Conservation (phyloP, 805 yeast genomes). For the Starmerella powellii region DNA sequence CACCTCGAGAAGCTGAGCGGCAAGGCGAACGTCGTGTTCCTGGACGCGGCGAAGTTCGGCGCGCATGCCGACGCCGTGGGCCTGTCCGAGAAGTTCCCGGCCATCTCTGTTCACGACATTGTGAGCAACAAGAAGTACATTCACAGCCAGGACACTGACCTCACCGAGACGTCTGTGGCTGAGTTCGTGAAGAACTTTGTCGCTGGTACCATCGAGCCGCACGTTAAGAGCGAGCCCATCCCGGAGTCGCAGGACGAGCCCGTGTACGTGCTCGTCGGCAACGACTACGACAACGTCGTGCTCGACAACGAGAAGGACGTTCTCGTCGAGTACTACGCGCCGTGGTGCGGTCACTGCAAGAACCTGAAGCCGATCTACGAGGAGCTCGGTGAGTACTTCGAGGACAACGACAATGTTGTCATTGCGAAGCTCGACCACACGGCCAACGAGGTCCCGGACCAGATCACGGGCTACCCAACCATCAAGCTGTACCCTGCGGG, state of each 20-base stretch:
- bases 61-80: constrained; percentile 77
- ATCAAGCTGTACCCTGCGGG: constrained; percentile 83
- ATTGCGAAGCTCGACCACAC: constrained; percentile 87
- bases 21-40: constrained; percentile 71
- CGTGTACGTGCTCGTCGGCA: constrained; percentile 68
- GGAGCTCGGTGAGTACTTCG: constrained; percentile 64
- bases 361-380: constrained; percentile 79
- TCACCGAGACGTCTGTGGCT: constrained; percentile 44
- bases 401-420: constrained; percentile 43
- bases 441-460: constrained; percentile 69
- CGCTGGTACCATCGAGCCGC: constrained; percentile 56
- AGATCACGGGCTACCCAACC: constrained; percentile 83
- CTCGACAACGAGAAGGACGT: constrained; percentile 55
- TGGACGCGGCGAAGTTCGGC: constrained; percentile 70
- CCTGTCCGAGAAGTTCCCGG: constrained; percentile 71
- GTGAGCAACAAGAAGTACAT: constrained; percentile 63
- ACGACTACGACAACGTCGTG: constrained; percentile 62
- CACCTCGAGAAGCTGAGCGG: constrained; percentile 71
- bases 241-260: constrained; percentile 68
- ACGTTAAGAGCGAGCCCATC: constrained; percentile 58
- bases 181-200: constrained; percentile 52
- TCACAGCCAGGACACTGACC: constrained; percentile 44
- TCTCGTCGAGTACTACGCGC: constrained; percentile 61
- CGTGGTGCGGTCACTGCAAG: constrained; percentile 97
- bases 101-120: constrained; percentile 75